Evolutionary conservation across 352 stramenopile genomes (phyloP), one percentile per base, ranked within the genome.

Genomic region (Globisporangium cederbergense): DNA sequence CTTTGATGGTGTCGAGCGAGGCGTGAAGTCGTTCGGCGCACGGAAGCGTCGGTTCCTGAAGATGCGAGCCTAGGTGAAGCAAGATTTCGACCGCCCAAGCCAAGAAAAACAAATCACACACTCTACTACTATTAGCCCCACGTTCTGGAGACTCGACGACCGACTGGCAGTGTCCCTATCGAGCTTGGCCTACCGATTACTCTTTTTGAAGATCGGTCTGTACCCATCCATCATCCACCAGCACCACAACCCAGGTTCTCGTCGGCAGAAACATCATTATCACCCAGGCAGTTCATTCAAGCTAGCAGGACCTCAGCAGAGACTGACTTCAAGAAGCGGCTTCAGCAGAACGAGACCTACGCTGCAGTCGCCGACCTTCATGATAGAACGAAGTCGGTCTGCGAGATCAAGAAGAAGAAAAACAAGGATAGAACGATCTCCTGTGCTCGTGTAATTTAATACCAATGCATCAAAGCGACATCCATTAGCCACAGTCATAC

Each of bases 11-110:
- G 58, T 67, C 1, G 64, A 74, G 30, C 67, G 66, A 8, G 66
- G 72, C 20, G 66, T 79, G 45, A 91, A 91, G 69, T 89, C 82
- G 28, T 89, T 91, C 56, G 77, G 75, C 16, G 62, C 71, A 60
- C 82, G 78, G 40, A 88, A 88, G 63, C 77, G 75, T 43, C 73
- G 74, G 46, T 46, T 74, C n/a, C 57, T 83, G 43, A 74, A 79
- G 58, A 76, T 58, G n/a, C 60, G 55, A 22, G 64, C n/a, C 45
- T 56, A 56, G 53, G 32, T 34, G 56, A 20, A 36, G n/a, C 42
- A 57, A 64, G 65, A 56, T 20, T 34, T 28, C 52, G 38, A 50
- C 45, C 34, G 30, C 11, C 34, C 43, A 38, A 52, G 18, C 11
- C 22, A 51, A 9, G 18, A 34, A 55, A 28, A 38, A 28, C 25